phyloP scores from a whole-genome alignment of 73 alveolate genomes.

The Tetrahymena thermophila region DNA sequence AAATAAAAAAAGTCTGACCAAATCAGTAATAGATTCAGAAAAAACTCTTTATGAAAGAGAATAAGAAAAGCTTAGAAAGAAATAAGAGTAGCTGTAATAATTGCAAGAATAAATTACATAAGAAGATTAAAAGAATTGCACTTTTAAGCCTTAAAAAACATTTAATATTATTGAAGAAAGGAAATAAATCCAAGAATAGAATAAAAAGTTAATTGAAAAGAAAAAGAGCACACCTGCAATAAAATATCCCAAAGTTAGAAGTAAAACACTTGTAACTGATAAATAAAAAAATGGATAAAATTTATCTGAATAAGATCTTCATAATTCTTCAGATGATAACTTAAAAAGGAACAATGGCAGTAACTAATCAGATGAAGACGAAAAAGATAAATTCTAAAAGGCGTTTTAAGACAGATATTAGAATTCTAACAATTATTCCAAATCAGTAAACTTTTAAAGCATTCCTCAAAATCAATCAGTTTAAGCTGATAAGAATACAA shows the following conservation, averaged over 20 bases:
- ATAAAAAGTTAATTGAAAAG: not conserved
- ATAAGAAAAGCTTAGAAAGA: not conserved
- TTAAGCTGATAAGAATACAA: not conserved
- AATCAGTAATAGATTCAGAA: not conserved
- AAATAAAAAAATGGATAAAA: not conserved
- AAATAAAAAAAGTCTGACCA: not conserved
- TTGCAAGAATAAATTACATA: not conserved
- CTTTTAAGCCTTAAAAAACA: not conserved
- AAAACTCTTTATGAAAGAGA: not conserved
- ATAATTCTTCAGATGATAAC: not conserved
- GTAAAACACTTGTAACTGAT: not conserved
- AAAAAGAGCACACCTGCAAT: not conserved
- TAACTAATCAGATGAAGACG: not conserved
- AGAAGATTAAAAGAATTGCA: not conserved
- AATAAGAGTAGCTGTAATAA: not conserved
- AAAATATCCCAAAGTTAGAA: not conserved
- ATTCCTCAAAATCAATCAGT: not conserved
- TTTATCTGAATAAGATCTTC: not conserved
- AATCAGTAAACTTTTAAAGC: not conserved
- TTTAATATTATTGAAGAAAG: not conserved
- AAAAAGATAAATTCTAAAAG: not conserved
- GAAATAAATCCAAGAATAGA: not conserved
- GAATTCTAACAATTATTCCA: not conserved
- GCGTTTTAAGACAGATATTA: not conserved
- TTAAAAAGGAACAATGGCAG: not conserved